Base-by-base conservation (phyloP, 2,329 filamentous ascomycete species). In the Verticillium albo-atrum region DNA sequence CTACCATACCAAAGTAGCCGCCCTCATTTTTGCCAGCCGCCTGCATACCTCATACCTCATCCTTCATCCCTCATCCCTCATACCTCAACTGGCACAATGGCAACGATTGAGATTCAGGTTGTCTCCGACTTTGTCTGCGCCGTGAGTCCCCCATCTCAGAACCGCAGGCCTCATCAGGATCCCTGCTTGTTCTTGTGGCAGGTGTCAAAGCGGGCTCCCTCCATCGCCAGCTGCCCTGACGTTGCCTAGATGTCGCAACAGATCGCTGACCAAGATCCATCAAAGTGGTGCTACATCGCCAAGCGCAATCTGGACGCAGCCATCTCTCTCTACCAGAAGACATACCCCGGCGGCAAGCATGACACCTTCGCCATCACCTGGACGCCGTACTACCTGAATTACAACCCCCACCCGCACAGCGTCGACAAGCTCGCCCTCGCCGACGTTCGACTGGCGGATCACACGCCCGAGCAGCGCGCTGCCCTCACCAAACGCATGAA, bases 231-330 rank as follows among this genome's bases (percentile, higher is more conserved):
- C 28, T 30, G 9, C 28, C 28, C 28, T 30, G 28, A 30, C 28
- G 28, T 30, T 30, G 28, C 28, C 28, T 9, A 30, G 28, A 30
- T 9, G 28, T 30, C 28, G 28, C 28, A 30, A 30, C 28, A 30
- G 28, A 9, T 30, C 28, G 28, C 28, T 30, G 28, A 30, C 28
- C 28, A 30, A 30, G 28, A 30, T 30, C 27, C 28, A 4, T 3
- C 17, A 3, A 2, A 71, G 63, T 71, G 72, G 74, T 77, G 76
- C 66, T 77, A 75, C 63, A 74, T 79, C 28, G 74, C 71, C 59
- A 73, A 76, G 27, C 70, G 70, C 27, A 70, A 67, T 27, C 69
- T 79, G 1, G 70, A 76, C 32, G 65, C 60, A 56, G 72, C 75
- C 53, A 76, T 78, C 32, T 50, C 63, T 0, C 66, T 78, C 0